phyloP scores from a whole-genome alignment of 805 yeast genomes.

The Hanseniaspora jakobsenii region DNA sequence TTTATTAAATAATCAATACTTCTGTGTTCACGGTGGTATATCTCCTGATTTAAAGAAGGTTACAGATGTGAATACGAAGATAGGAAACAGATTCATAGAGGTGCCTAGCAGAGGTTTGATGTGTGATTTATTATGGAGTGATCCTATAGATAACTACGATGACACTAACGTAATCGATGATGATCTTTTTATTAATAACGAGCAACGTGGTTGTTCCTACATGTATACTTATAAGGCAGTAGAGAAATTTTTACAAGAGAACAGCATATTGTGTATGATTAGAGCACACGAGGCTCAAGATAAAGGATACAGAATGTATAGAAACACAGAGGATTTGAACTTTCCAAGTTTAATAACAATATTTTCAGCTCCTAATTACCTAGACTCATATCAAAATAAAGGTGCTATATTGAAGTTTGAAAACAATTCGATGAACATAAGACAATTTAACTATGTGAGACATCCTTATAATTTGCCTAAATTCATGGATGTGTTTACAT shows the following conservation, averaged over 20 bases:
- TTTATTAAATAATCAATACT: constrained; percentile 81
- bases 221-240: constrained; percentile 76
- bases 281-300: constrained; percentile 98
- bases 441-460: constrained; percentile 84
- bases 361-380: constrained; percentile 90
- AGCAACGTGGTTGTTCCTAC: constrained; percentile 83
- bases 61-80: constrained; percentile 51
- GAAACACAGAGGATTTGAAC: constrained; percentile 67
- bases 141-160: constrained; percentile 85
- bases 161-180: constrained; percentile 32
- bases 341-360: constrained; percentile 84
- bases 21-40: constrained; percentile 93
- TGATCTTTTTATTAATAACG: constrained; percentile 45
- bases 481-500: constrained; percentile 92
- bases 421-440: constrained; percentile 81
- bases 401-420: constrained; percentile 92
- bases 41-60: constrained; percentile 69
- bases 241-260: constrained; percentile 64
- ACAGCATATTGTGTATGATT: constrained; percentile 69
- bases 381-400: constrained; percentile 84
- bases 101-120: constrained; percentile 88
- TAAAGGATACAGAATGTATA: constrained; percentile 91
- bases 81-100: constrained; percentile 62
- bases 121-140: constrained; percentile 95
- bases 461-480: constrained; percentile 97